Percentiles rank a stretch among this genome's conserved stretches.
These are phyloP conservation scores for Mediolabrus comicus DNA, from an alignment of 108 stramenopile genomes.

Conservation along the genomic window DNA sequence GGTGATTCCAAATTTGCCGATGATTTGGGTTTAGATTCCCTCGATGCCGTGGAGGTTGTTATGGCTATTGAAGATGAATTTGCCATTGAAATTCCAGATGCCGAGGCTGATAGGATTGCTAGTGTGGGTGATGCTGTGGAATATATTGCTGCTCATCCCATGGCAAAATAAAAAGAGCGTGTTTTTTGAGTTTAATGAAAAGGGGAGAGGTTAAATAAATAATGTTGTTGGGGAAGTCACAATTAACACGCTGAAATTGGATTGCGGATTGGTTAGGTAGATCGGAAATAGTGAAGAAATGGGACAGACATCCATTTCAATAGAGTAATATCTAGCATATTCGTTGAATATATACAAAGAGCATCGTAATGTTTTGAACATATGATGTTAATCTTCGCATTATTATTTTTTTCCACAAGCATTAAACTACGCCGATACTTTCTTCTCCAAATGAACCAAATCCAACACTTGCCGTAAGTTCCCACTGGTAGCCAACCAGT, in stretches of 20 bases:
- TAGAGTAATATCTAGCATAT: neutral
- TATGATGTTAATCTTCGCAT: neutral
- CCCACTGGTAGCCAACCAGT: slow-evolving; percentile 91
- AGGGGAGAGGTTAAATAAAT: neutral
- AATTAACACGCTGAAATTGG: neutral
- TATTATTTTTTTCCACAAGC: neutral
- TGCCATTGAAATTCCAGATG: slow-evolving; percentile 99
- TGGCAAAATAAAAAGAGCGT: slow-evolving; percentile 77
- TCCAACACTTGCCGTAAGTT: slow-evolving; percentile 92
- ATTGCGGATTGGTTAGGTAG: neutral
- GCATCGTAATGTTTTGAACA: no score
- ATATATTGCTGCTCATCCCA: slow-evolving; percentile 92
- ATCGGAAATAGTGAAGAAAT: neutral
- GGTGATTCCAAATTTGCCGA: slow-evolving; percentile 86
- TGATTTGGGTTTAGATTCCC: slow-evolving; percentile 97
- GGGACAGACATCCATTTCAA: neutral
- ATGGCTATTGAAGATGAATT: slow-evolving; percentile 99
- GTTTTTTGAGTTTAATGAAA: neutral
- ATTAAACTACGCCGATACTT: slow-evolving; percentile 2
- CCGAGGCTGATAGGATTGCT: slow-evolving; percentile 98
- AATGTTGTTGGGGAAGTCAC: neutral
- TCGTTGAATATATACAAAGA: neutral
- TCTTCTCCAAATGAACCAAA: slow-evolving; percentile 81
- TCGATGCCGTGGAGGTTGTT: slow-evolving; percentile 98
- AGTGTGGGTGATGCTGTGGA: slow-evolving; percentile 93